Base-by-base conservation (phyloP, 345 rosid species). In the Raphanus sativus region DNA sequence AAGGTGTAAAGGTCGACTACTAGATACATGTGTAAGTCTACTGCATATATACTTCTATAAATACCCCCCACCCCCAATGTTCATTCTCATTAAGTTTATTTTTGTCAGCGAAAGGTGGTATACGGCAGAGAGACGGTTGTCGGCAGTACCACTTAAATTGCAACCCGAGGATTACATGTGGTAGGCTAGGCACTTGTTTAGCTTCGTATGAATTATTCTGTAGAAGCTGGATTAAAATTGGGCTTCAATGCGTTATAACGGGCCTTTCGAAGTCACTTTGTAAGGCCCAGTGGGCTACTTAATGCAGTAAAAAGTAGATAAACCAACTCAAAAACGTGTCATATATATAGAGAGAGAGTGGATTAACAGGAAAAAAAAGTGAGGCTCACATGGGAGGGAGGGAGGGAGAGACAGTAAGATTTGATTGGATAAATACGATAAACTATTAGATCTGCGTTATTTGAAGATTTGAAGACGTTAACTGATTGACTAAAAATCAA, bases 391-490 rank as follows among this genome's bases (percentile, higher is more conserved):
- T 29, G 65, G 10, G 36, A 28, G 17, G 54, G 54, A 28, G 17
- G 54, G 54, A 48, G 54, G 45, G 45, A 38, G 45, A 28, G 10
- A 28, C 64, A 4, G 38, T 29, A 26, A 48, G 11, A 61, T 13
- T 61, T 61, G 65, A 61, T 61, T 61, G 65, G 65, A 61, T 29
- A 61, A 61, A 13, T 61, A 29, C 6, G 65, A 61, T 13, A 59
- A 13, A 11, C 33, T 12, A 60, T 5, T 60, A 42, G 45, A 32
- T 32, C 67, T 33, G 65, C 45, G 67, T 32, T 0, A 30, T n/a
- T n/a, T 32, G 65, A 28, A 60, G 16, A 61, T 29, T 60, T 61
- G 65, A 61, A 61, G 34, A 61, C 65, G 36, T 61, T 15, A 11
- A 12, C 8, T 60, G 17, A 60, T 28, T 28, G 64, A 54, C 24